Evolutionary conservation across 108 stramenopile species (phyloP), one percentile per base, ranked within the genome.

Genomic region (Nitzschia sp.): DNA sequence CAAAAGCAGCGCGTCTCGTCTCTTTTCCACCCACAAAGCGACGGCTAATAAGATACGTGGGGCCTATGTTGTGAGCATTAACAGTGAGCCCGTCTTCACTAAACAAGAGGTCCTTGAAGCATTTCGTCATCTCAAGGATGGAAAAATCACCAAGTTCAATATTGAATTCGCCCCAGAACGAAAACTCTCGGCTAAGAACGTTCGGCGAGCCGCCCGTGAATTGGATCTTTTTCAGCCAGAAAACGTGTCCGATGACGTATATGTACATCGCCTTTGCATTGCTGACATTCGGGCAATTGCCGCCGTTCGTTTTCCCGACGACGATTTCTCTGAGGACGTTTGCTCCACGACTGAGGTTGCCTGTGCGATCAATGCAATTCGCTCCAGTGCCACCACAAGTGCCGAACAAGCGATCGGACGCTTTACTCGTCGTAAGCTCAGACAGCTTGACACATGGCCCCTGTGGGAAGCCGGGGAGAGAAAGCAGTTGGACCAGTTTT

Each of bases 341-440:
- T 46, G 11, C 17, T 46, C 45, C 11, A 46, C 45, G 15, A 15
- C 45, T 46, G 17, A 15, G 15, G 45, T 17, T 75, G 29, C 58
- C n/a, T 23, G 57, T n/a, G 2, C 15, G 13, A 42, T 59, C 56
- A 23, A 59, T 68, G 58, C 57, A 13, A n/a, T 75, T 0, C n/a
- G n/a, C n/a, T n/a, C n/a, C n/a, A n/a, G n/a, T n/a, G n/a, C n/a
- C n/a, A n/a, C n/a, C n/a, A n/a, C 18, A 15, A 8, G 36, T 9
- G 75, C 61, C 21, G 68, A 76, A 64, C 46, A 49, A 3, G 68
- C 60, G 3, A 24, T 76, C 63, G 68, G 68, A 24, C 32, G 21
- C 15, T 62, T 80, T 24, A 76, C 74, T 13, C 69, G 79, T 13
- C 53, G 64, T 1, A 75, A 60, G 13, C 56, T 80, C 1, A 45